Conservation (phyloP, 1,139 yeast species). For the Williopsis jadinii region DNA sequence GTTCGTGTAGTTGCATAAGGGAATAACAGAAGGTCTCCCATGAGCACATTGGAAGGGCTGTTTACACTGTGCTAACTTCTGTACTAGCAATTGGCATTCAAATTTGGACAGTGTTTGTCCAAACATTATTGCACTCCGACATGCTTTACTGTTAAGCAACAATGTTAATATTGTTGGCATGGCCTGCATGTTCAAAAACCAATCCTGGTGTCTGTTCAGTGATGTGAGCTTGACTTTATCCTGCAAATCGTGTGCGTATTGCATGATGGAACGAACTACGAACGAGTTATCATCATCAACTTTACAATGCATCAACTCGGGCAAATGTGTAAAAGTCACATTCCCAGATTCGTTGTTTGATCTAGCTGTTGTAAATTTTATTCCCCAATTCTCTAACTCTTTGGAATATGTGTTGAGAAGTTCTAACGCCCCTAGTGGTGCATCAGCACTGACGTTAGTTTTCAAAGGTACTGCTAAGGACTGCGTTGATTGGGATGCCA, state of each 20-base stretch:
- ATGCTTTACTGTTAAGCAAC: slow-evolving; percentile 54
- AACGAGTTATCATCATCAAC: slow-evolving; percentile 23
- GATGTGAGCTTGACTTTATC: slow-evolving; percentile 14
- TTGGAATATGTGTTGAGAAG: slow-evolving; percentile 26
- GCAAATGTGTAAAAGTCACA: slow-evolving; percentile 33
- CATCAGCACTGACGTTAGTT: slow-evolving; percentile 6
- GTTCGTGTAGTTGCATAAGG: slow-evolving; percentile 31
- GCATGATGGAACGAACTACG: slow-evolving; percentile 32
- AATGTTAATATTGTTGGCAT: slow-evolving; percentile 47
- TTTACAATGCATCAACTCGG: slow-evolving; percentile 31
- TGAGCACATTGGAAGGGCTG: slow-evolving; percentile 82
- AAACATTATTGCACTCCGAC: slow-evolving; percentile 68
- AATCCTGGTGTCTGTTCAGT: slow-evolving; percentile 8
- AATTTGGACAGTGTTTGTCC: slow-evolving; percentile 43
- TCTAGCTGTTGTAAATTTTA: slow-evolving; percentile 22
- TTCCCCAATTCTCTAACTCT: slow-evolving; percentile 40
- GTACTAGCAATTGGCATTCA: slow-evolving; percentile 41
- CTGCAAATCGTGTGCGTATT: slow-evolving; percentile 37
- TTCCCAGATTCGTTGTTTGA: background rate
- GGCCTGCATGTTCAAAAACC: slow-evolving; percentile 29
- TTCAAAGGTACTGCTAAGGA: slow-evolving; percentile 13
- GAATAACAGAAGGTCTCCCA: slow-evolving; percentile 72
- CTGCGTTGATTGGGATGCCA: slow-evolving; percentile 6
- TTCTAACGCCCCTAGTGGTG: slow-evolving; percentile 26
- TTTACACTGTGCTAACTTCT: slow-evolving; percentile 38